Base-by-base conservation (phyloP, 2,329 filamentous ascomycete species). In the Rosellinia necatrix region DNA sequence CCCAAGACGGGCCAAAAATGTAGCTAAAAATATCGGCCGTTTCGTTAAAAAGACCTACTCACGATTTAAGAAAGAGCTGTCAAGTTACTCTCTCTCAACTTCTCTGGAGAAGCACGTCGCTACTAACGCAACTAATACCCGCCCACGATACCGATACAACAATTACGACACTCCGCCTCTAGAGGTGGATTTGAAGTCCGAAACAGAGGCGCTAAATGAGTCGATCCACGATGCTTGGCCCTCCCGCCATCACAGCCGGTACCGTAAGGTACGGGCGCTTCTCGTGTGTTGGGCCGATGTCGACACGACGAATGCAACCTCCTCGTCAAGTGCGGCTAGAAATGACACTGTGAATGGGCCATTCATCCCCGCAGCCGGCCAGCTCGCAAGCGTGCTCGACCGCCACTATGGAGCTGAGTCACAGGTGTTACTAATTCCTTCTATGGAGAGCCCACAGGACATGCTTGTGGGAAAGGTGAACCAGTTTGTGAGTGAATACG, bases 221-320 rank as follows among this genome's bases (percentile, higher is more conserved):
- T 21, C 32, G 0, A 15, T 59, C 0, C 30, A 43, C 1, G 41
- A 41, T 12, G 29, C 49, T n/a, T 62, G 59, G 59, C 47, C 59
- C 3, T 40, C 13, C 8, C 57, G 59, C 4, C 42, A 60, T 15
- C 19, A 56, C n/a, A 60, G 47, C n/a, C 57, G 49, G 19, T 62
- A 62, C 21, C 32, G 43, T 3, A 32, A 35, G 3, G 50, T 15
- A n/a, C 47, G 25, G 9, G 59, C 57, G 7, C 57, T 62, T 22
- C 56, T 62, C 5, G 51, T 60, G 10, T 60, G 57, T 30, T 62
- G 59, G 59, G 46, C 57, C 1, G 59, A 60, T 13, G 24, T 25
- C 6, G 42, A 43, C 7, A 21, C 24, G 3, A 17, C 40, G 2
- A 30, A 43, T n/a, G 12, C 8, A 6, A n/a, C 15, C 2, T 2